phyloP scores from a whole-genome alignment of 164 flowering plant species.

The Annona squamosa region DNA sequence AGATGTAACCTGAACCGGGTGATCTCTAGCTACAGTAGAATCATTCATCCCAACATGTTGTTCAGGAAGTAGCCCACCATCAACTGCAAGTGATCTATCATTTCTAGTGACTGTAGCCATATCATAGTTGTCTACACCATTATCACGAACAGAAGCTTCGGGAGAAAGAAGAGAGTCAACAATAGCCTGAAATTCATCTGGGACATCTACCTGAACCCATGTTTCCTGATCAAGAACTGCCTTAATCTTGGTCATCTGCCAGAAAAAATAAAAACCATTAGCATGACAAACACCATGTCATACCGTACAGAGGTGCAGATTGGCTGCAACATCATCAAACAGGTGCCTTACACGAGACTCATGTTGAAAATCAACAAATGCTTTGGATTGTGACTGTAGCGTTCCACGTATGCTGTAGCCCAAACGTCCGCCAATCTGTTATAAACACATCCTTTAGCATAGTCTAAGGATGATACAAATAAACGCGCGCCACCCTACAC shows the following conservation, averaged over 20 bases:
- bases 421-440: conserved; percentile 96
- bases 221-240: conserved; percentile 99
- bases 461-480: background rate
- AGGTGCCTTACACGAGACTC: conserved; percentile 68
- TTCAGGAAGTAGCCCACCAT: conserved; percentile 18
- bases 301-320: background rate
- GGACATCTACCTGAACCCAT: conserved; percentile 91
- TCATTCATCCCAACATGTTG: conserved; percentile 6
- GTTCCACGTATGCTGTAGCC: conserved; percentile 96
- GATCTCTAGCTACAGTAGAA: conserved; percentile 5
- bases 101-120: conserved; percentile 18
- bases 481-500: background rate
- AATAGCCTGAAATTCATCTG: conserved; percentile 90
- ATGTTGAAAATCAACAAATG: conserved; percentile 90
- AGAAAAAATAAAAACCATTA: background rate
- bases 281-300: background rate
- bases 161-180: conserved; percentile 36
- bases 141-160: conserved; percentile 30
- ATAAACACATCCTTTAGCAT: conserved; percentile 14
- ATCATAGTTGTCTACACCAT: conserved; percentile 20
- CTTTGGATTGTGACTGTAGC: conserved; percentile 91
- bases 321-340: conserved; percentile 1
- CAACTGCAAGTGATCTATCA: conserved; percentile 21
- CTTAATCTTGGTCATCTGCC: conserved; percentile 78
- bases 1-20: conserved; percentile 15